These are phyloP conservation scores for Fusarium subglutinans DNA, from an alignment of 2,329 filamentous ascomycete genomes.

Conservation along the genomic window DNA sequence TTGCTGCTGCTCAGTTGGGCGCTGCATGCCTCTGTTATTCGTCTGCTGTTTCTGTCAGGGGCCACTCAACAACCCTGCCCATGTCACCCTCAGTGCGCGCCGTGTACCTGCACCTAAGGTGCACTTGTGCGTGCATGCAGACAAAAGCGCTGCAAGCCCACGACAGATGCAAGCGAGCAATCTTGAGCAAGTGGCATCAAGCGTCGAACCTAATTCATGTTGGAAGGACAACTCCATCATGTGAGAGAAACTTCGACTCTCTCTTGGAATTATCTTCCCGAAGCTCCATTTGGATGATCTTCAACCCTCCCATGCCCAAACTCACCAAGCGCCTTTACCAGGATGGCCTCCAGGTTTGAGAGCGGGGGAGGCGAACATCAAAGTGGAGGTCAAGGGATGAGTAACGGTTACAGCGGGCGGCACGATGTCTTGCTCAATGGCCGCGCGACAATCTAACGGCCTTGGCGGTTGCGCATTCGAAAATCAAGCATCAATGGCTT, in stretches of 20 bases:
- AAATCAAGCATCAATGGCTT: conserved; percentile 3
- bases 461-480: conserved; percentile 20
- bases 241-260: not conserved
- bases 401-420: conserved; percentile 39
- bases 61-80: conserved; percentile 21
- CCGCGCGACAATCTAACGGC: conserved; percentile 25
- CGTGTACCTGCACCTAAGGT: conserved; percentile 42
- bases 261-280: not conserved
- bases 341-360: conserved; percentile 26
- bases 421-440: conserved; percentile 41
- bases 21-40: conserved; percentile 27
- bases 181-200: not conserved
- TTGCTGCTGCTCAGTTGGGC: conserved; percentile 23
- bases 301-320: not conserved
- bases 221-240: conserved; percentile 7
- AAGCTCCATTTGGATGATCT: conserved; percentile 1
- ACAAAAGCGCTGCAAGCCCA: conserved; percentile 26
- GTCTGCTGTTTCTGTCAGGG: conserved; percentile 35
- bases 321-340: conserved; percentile 1
- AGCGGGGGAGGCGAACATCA: conserved; percentile 40
- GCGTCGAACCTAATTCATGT: not conserved
- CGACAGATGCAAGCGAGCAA: conserved; percentile 24
- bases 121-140: conserved; percentile 35
- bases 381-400: conserved; percentile 32
- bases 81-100: conserved; percentile 26